Evolutionary conservation across 2,329 filamentous ascomycete species (phyloP).

Genomic region (Pleoardoris graminearum): DNA sequence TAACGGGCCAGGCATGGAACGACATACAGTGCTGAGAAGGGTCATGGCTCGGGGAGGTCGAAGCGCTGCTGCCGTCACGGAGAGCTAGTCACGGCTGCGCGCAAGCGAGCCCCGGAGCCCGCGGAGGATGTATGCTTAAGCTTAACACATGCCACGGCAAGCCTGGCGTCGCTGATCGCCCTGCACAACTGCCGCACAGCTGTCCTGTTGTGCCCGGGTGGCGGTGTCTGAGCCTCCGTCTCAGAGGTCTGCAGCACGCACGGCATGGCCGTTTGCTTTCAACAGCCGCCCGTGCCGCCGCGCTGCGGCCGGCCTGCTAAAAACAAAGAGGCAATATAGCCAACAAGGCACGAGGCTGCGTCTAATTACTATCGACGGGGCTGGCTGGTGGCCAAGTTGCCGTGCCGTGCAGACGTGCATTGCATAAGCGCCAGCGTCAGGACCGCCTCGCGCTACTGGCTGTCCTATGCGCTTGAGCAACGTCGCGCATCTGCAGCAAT

Average conservation of each 20-base stretch:
- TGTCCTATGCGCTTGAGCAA: not conserved
- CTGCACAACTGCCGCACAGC: not conserved
- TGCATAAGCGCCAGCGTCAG: constrained; percentile 6
- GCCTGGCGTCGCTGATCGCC: too few relatives aligned
- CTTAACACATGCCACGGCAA: too few relatives aligned
- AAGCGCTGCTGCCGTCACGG: constrained; percentile 10
- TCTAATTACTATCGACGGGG: constrained; percentile 27
- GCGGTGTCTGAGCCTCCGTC: not conserved
- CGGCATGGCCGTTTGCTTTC: constrained; percentile 14
- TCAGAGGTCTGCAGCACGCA: constrained; percentile 10
- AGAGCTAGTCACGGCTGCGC: not conserved
- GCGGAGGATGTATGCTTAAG: too few relatives aligned
- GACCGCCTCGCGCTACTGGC: not conserved
- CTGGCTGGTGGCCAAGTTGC: constrained; percentile 19
- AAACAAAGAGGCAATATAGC: constrained; percentile 25
- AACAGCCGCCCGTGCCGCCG: constrained; percentile 27
- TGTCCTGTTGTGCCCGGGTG: not conserved
- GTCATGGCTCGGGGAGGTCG: not conserved
- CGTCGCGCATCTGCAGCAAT: constrained; percentile 15
- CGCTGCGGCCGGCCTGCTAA: constrained; percentile 19
- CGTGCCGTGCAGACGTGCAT: constrained; percentile 21
- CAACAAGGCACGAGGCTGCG: constrained; percentile 31
- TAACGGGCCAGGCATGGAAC: not conserved
- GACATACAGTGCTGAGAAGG: constrained; percentile 2
- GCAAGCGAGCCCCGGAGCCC: not conserved